Conservation (phyloP, 2,329 filamentous ascomycete species). For the Ophiostoma ulmi region DNA sequence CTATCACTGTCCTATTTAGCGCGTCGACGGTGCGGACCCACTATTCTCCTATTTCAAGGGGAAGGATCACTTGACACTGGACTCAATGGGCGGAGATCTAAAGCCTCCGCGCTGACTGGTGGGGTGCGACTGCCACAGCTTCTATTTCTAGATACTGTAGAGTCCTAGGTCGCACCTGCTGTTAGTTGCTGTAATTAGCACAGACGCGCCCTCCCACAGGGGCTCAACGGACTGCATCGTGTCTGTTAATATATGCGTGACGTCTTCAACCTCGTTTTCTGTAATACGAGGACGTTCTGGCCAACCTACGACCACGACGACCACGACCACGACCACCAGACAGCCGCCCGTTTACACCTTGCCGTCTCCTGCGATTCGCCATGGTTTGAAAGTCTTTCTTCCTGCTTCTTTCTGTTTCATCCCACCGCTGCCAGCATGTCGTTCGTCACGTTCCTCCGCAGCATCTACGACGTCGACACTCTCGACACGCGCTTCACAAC, state of each 20-base stretch:
- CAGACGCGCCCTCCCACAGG: neutral
- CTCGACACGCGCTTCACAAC: conserved; percentile 51
- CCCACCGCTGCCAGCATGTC: conserved; percentile 26
- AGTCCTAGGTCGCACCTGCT: neutral
- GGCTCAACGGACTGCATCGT: conserved; percentile 13
- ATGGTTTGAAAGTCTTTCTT: conserved; percentile 17
- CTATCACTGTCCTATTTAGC: neutral
- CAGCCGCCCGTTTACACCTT: neutral
- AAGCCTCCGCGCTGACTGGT: conserved; percentile 21
- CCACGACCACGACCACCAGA: neutral
- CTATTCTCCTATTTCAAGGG: conserved; percentile 8
- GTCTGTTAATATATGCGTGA: conserved; percentile 9
- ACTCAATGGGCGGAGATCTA: neutral
- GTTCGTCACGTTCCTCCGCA: conserved; percentile 45
- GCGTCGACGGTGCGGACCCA: neutral
- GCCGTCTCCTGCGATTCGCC: neutral
- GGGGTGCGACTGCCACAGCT: conserved; percentile 14
- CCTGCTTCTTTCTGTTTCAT: neutral
- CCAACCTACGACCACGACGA: neutral
- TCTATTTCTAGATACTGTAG: neutral
- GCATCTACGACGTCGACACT: conserved; percentile 46
- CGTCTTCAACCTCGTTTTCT: conserved; percentile 7
- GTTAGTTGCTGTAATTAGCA: neutral
- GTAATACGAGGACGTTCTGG: neutral
- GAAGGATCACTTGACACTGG: neutral